Conservation (phyloP, 805 yeast genomes). For the Zygosaccharomyces lentus region DNA sequence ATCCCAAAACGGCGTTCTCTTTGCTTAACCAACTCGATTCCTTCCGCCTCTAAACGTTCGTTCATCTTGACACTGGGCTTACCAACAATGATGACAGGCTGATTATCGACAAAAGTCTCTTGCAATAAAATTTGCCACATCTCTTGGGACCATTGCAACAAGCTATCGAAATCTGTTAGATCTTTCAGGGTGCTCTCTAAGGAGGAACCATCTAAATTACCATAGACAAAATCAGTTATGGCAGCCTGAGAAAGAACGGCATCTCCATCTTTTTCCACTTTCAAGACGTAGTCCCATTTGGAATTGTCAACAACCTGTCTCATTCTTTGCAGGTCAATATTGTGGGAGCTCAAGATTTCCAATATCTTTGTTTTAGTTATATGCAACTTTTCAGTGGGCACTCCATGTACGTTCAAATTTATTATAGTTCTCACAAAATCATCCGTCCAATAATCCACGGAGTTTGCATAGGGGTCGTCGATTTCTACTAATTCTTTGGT, state of each 20-base stretch:
- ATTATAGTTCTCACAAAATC: slow-evolving; percentile 64
- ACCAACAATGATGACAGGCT: slow-evolving; percentile 63
- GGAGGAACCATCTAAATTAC: slow-evolving; percentile 56
- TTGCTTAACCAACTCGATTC: slow-evolving; percentile 44
- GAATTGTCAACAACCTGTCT: slow-evolving; percentile 63
- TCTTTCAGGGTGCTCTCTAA: slow-evolving; percentile 52
- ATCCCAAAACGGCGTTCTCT: slow-evolving; percentile 53
- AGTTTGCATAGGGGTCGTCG: slow-evolving; percentile 75
- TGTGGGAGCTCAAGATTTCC: slow-evolving; percentile 50
- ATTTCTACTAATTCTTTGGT: slow-evolving; percentile 71
- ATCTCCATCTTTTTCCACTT: slow-evolving; percentile 59
- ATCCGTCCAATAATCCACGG: slow-evolving; percentile 64
- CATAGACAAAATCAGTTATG: slow-evolving; percentile 76
- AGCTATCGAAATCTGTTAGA: slow-evolving; percentile 49
- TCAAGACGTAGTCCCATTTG: slow-evolving; percentile 55
- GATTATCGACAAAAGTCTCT: slow-evolving; percentile 52
- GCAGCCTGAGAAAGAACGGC: slow-evolving; percentile 58
- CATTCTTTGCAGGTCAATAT: slow-evolving; percentile 62
- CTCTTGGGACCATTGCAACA: slow-evolving; percentile 55
- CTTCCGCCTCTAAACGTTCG: slow-evolving; percentile 46
- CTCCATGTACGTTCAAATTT: slow-evolving; percentile 56
- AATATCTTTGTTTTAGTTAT: slow-evolving; percentile 51
- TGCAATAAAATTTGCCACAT: slow-evolving; percentile 63
- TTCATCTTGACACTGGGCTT: slow-evolving; percentile 61
- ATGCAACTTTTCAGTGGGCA: slow-evolving; percentile 61